Evolutionary conservation across 768 basidiomycete species (phyloP).

Genomic region (Lanmaoa rubissima): DNA sequence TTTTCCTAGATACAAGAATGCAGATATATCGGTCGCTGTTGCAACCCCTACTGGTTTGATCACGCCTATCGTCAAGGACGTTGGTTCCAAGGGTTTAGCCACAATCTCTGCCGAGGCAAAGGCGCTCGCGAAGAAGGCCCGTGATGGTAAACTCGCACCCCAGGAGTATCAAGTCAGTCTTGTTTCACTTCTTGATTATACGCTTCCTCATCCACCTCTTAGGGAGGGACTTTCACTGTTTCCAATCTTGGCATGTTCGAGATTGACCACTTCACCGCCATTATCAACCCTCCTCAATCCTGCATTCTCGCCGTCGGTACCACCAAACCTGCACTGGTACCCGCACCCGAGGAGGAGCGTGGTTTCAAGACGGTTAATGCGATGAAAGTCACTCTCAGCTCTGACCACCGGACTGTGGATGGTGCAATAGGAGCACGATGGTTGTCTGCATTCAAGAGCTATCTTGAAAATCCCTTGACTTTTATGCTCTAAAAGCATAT

Average conservation of each 20-base stretch:
- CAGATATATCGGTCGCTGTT: conserved; percentile 96
- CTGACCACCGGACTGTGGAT: conserved; percentile 95
- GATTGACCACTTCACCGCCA: conserved; percentile 93
- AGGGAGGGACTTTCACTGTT: conserved; percentile 98
- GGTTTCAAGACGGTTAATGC: conserved; percentile 91
- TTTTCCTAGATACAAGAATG: conserved; percentile 79
- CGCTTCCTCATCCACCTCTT: not conserved
- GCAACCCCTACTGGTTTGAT: conserved; percentile 95
- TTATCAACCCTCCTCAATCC: conserved; percentile 98
- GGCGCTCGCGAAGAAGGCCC: conserved; percentile 89
- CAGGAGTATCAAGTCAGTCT: conserved; percentile 85
- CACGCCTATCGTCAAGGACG: conserved; percentile 96
- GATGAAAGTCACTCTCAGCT: conserved; percentile 96
- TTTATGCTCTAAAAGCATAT: conserved; percentile 77
- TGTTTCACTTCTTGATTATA: not conserved
- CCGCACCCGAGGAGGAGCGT: conserved; percentile 85
- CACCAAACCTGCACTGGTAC: conserved; percentile 81
- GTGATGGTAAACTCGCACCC: conserved; percentile 94
- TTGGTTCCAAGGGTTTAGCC: conserved; percentile 87
- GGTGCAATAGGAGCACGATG: conserved; percentile 94
- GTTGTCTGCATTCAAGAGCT: conserved; percentile 91
- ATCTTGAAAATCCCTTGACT: conserved; percentile 94
- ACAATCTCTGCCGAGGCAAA: conserved; percentile 92
- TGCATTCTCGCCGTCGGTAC: conserved; percentile 96
- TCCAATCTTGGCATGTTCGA: conserved; percentile 99